A percentile compares a stretch with the other conserved stretches of the same genome.
phyloP scores from a whole-genome alignment of 2,329 filamentous ascomycete species.

The Neofusicoccum umdonicola region DNA sequence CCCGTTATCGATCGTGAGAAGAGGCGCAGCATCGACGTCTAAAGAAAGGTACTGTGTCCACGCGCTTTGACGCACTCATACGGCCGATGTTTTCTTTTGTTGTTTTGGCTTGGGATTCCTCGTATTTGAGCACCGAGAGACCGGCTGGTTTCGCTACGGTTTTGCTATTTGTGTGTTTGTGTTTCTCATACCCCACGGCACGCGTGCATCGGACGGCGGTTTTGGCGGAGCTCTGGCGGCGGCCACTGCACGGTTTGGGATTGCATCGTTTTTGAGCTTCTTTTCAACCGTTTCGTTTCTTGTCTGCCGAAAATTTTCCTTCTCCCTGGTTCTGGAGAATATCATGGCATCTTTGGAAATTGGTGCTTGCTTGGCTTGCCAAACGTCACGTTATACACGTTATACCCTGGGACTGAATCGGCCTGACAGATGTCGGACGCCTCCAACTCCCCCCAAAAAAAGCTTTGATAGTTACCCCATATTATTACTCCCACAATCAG shows the following conservation, averaged over 20 bases:
- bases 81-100: background rate
- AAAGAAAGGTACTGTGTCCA: background rate
- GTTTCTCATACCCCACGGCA: slow-evolving; percentile 8
- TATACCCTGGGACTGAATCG: background rate
- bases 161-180: background rate
- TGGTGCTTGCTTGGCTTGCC: background rate
- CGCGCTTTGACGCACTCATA: background rate
- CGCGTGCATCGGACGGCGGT: background rate
- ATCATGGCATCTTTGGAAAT: background rate
- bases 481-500: too few relatives aligned
- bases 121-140: background rate
- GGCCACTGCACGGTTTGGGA: background rate
- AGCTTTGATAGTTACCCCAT: too few relatives aligned
- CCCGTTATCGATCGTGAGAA: slow-evolving; percentile 40
- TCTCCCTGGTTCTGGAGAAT: background rate
- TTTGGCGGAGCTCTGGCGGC: background rate
- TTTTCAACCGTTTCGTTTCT: background rate
- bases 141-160: background rate
- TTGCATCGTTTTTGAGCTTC: background rate
- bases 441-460: too few relatives aligned
- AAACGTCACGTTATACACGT: background rate
- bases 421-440: too few relatives aligned
- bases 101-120: background rate
- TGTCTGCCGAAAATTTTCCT: background rate
- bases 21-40: slow-evolving; percentile 23